A percentile compares a stretch with the other conserved stretches of the same genome.
These are phyloP conservation scores for Coemansia sp. DNA, from an alignment of 192 early-diverging fungal genomes.

Conservation along the genomic window DNA sequence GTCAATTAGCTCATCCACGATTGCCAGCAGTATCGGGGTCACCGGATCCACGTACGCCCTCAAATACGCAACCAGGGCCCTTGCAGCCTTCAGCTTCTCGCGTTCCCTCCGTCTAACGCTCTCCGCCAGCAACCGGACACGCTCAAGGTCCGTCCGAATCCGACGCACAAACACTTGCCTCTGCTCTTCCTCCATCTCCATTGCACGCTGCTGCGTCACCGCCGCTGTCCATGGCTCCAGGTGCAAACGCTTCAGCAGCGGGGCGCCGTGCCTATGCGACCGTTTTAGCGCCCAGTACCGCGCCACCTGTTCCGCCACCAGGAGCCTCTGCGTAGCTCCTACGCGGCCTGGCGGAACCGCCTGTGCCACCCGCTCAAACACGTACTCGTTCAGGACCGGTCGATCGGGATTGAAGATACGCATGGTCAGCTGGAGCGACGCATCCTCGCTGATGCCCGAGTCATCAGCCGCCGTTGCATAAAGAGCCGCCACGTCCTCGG, in stretches of 20 bases:
- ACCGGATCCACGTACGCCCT: conserved; percentile 70
- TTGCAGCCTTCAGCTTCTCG: conserved; percentile 64
- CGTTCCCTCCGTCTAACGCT: conserved; percentile 76
- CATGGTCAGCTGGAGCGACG: conserved; percentile 51
- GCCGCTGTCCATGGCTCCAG: conserved; percentile 97
- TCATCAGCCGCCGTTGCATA: conserved; percentile 4
- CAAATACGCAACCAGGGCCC: conserved; percentile 64
- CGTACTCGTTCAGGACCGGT: conserved; percentile 46
- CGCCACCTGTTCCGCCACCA: conserved; percentile 56
- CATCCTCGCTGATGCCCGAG: conserved; percentile 24
- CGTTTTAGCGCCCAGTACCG: conserved; percentile 97
- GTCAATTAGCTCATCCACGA: conserved; percentile 65
- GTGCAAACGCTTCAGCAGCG: conserved; percentile 92
- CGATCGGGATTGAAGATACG: conserved; percentile 38
- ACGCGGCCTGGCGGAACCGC: conserved; percentile 4
- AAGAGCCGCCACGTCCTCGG: conserved; percentile 9
- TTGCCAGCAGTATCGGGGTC: conserved; percentile 62
- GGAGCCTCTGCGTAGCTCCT: conserved; percentile 11
- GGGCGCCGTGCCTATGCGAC: conserved; percentile 84
- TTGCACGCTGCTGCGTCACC: conserved; percentile 70
- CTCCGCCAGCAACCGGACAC: conserved; percentile 74
- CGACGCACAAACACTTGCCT: conserved; percentile 60
- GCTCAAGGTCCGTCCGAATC: conserved; percentile 84
- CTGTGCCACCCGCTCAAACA: conserved; percentile 14
- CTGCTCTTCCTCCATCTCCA: conserved; percentile 73